Evolutionary conservation across 257 asterid species (phyloP), one percentile per base, ranked within the genome.

Genomic region (Ophiorrhiza pumila): DNA sequence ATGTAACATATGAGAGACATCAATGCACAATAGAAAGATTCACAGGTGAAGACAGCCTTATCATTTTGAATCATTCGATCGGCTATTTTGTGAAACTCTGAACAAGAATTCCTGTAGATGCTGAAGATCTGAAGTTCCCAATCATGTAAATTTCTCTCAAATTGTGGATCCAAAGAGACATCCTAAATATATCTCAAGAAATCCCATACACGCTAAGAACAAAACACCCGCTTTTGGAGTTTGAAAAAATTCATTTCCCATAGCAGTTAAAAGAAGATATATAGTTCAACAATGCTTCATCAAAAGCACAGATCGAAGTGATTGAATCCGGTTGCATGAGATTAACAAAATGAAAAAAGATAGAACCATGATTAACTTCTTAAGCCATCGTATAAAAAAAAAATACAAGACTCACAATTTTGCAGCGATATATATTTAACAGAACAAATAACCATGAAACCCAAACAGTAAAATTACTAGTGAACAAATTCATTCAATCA

Each of bases 301-400:
- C 75, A 41, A 57, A 41, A 45, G 46, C 74, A 55, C 20, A 43
- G 27, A n/a, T n/a, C n/a, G n/a, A 7, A 10, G 65, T 52, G 53
- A 57, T 32, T 13, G 1, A n/a, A 35, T 5, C 20, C 1, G 25
- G 35, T 25, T n/a, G n/a, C n/a, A 41, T 47, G 29, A 7, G 0
- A 60, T 74, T 45, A 68, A 43, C 6, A n/a, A n/a, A n/a, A 43
- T n/a, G n/a, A 43, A 29, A 29, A 64, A 29, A 65, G 41, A 3
- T 41, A 32, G 25, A 31, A 13, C 1, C 45, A 15, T n/a, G 4
- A n/a, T 27, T 5, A 45, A 71, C 29, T 7, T 7, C 4, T 8
- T 10, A 32, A 60, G 18, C 1, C 14, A 50, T 17, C 1, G 31
- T 45, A 71, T 41, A 59, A 32, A n/a, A 61, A n/a, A 61, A 27